Conservation (phyloP, 106 monocot species). For the Acorus gramineus region DNA sequence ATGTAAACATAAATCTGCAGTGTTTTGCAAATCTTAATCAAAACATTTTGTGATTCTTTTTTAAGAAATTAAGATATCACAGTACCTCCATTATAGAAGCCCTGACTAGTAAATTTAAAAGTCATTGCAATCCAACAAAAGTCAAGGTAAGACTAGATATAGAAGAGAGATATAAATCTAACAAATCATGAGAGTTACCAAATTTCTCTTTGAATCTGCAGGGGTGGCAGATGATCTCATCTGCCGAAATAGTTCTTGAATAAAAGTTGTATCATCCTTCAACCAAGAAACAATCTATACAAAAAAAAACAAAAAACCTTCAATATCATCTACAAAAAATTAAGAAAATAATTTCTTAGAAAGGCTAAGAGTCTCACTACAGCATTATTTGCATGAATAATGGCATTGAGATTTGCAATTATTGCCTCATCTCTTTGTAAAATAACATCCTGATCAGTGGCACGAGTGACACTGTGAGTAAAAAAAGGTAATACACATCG, state of each 20-base stretch:
- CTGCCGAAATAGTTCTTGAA: constrained; percentile 74
- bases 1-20: no score
- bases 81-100: no score
- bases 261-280: constrained; percentile 87
- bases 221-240: constrained; percentile 65
- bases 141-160: background rate
- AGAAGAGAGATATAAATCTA: background rate
- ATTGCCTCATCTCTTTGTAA: constrained; percentile 82
- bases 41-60: no score
- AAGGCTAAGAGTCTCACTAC: constrained; percentile 42
- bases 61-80: no score
- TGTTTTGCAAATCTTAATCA: no score
- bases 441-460: constrained; percentile 60
- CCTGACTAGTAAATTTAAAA: no score
- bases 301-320: constrained; percentile 1
- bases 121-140: background rate
- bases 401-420: constrained; percentile 63
- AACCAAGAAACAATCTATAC: constrained; percentile 71
- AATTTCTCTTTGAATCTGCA: constrained; percentile 59
- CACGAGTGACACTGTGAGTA: no score
- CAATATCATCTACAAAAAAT: no score
- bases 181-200: constrained; percentile 31
- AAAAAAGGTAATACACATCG: no score
- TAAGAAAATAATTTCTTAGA: background rate
- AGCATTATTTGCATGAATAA: constrained; percentile 78